These are phyloP conservation scores for Massarina eburnea DNA, from an alignment of 2,329 filamentous ascomycete species.

Conservation along the genomic window DNA sequence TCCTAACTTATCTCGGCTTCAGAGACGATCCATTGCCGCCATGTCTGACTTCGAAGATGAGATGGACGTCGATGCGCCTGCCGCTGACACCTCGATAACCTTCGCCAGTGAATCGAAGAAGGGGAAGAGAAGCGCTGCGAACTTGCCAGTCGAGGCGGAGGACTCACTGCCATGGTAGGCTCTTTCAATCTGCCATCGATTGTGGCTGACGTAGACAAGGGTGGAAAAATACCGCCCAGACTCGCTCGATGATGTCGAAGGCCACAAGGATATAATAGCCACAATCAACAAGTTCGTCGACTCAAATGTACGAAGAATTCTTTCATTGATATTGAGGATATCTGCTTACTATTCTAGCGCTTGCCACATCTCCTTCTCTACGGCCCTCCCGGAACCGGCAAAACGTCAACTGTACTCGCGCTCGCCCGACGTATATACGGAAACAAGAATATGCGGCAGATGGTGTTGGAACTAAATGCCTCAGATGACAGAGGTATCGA, in stretches of 20 bases:
- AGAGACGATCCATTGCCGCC: background rate
- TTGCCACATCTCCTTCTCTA: conserved; percentile 96
- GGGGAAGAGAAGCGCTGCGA: conserved; percentile 89
- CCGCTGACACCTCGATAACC: conserved; percentile 54
- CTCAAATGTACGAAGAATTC: conserved; percentile 63
- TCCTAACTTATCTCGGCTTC: background rate
- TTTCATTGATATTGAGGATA: background rate
- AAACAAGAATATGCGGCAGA: conserved; percentile 87
- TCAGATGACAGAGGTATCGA: conserved; percentile 98
- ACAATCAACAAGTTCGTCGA: conserved; percentile 99
- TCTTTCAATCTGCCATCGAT: background rate
- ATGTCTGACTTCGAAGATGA: conserved; percentile 64
- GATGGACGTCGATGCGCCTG: conserved; percentile 67
- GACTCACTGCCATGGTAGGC: conserved; percentile 87
- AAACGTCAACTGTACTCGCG: conserved; percentile 94
- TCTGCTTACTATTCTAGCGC: conserved; percentile 51
- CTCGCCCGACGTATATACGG: conserved; percentile 94
- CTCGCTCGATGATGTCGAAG: conserved; percentile 87
- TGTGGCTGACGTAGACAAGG: conserved; percentile 51
- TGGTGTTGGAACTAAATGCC: conserved; percentile 97
- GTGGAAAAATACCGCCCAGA: conserved; percentile 96
- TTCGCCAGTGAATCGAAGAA: conserved; percentile 81
- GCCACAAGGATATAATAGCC: conserved; percentile 93
- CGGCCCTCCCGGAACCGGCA: conserved; percentile 93
- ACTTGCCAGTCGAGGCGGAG: conserved; percentile 89